Percentiles rank a stretch among this genome's conserved stretches.
phyloP scores from a whole-genome alignment of 805 yeast species.

The Cyberlindnera galapagoensis region DNA sequence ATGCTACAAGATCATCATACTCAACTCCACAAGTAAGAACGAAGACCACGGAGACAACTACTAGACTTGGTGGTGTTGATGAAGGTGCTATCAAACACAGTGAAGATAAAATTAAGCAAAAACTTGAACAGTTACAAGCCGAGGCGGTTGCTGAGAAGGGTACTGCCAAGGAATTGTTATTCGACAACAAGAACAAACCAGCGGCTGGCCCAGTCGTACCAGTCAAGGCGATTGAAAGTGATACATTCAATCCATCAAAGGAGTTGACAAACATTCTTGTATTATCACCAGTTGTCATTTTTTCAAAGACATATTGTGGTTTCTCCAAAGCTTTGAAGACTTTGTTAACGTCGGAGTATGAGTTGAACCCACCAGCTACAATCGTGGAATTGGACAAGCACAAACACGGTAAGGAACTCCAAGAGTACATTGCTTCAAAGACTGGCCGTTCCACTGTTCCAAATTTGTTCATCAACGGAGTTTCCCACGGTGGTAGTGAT shows the following conservation, averaged over 20 bases:
- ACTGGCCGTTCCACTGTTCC: slow-evolving; percentile 90
- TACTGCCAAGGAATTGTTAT: slow-evolving; percentile 7
- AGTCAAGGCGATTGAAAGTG: no score
- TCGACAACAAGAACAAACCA: slow-evolving; percentile 3
- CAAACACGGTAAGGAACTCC: slow-evolving; percentile 67
- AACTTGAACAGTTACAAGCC: slow-evolving; percentile 6
- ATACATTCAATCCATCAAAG: slow-evolving; percentile 39
- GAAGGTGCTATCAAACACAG: slow-evolving; percentile 34
- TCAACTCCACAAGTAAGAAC: slow-evolving; percentile 2
- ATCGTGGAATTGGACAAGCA: slow-evolving; percentile 83
- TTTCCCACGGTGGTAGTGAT: slow-evolving; percentile 84
- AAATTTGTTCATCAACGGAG: slow-evolving; percentile 68
- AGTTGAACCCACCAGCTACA: slow-evolving; percentile 62
- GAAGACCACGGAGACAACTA: slow-evolving; percentile 8
- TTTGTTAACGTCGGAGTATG: slow-evolving; percentile 55
- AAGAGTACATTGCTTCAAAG: slow-evolving; percentile 55
- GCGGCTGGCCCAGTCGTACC: slow-evolving; percentile 1
- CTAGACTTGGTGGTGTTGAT: slow-evolving; percentile 30
- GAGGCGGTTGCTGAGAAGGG: no score
- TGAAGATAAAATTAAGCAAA: slow-evolving; percentile 25
- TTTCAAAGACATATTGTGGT: slow-evolving; percentile 59
- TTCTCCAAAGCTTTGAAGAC: slow-evolving; percentile 67
- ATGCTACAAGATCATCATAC: not conserved
- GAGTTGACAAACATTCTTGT: slow-evolving; percentile 52
- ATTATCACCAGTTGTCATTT: slow-evolving; percentile 59